Conservation (phyloP, 2,329 filamentous ascomycete species). For the Catunica adiposa region DNA sequence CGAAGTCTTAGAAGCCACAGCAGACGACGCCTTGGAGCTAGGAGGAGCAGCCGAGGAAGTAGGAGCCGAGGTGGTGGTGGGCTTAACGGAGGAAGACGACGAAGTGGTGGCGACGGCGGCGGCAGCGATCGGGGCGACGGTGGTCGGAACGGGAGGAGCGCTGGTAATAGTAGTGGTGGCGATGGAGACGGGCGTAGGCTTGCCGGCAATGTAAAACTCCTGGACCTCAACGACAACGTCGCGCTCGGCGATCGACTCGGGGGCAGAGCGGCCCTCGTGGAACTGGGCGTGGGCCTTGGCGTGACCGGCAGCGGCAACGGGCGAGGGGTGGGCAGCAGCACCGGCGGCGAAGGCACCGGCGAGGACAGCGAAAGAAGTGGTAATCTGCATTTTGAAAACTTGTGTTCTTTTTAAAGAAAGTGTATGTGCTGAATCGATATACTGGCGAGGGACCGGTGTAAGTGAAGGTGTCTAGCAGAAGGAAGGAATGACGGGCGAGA, state of each 20-base stretch:
- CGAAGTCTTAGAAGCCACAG: conserved; percentile 14
- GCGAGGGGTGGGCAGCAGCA: conserved; percentile 27
- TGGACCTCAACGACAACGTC: conserved; percentile 4
- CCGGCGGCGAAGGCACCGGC: conserved; percentile 24
- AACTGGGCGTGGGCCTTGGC: conserved; percentile 22
- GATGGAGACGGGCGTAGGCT: conserved; percentile 19
- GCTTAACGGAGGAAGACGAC: no score
- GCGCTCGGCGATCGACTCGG: conserved; percentile 14
- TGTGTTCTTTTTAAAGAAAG: background rate
- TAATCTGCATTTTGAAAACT: conserved; percentile 26
- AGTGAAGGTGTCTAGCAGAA: background rate
- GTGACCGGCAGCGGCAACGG: conserved; percentile 20
- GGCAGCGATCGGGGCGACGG: conserved; percentile 11
- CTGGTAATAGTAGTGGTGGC: conserved; percentile 17
- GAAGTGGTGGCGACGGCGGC: conserved; percentile 14
- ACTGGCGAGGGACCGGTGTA: background rate
- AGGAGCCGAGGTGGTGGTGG: background rate
- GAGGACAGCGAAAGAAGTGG: conserved; percentile 22
- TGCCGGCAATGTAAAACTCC: conserved; percentile 23
- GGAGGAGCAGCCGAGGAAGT: conserved; percentile 1
- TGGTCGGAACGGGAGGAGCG: conserved; percentile 2
- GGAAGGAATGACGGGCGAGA: conserved; percentile 5
- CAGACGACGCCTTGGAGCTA: conserved; percentile 18
- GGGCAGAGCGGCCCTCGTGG: conserved; percentile 20
- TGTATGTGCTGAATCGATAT: background rate